Conservation (phyloP, 2,329 filamentous ascomycete species). For the Nigrospora osmanthi region DNA sequence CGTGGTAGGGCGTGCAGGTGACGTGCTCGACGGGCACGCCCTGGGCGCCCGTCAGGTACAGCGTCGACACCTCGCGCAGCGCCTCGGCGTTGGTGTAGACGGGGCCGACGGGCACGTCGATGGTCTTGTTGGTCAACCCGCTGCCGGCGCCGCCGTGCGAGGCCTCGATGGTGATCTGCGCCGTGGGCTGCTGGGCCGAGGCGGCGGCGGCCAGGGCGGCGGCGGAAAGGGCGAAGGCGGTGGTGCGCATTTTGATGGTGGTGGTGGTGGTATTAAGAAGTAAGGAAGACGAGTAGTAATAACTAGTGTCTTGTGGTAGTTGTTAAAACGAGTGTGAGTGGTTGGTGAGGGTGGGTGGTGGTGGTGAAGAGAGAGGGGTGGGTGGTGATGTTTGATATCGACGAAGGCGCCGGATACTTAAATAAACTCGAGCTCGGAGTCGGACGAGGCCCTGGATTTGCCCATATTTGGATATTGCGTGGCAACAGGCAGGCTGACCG, state of each 20-base stretch:
- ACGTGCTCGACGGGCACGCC: slow-evolving; percentile 3
- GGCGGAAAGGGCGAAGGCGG: slow-evolving; percentile 8
- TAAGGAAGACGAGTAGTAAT: too few relatives aligned
- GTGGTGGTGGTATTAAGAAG: too few relatives aligned
- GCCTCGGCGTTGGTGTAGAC: slow-evolving; percentile 4
- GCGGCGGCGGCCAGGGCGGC: slow-evolving; percentile 2
- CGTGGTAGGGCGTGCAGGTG: slow-evolving; percentile 12
- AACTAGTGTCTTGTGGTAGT: too few relatives aligned
- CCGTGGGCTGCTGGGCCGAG: not conserved
- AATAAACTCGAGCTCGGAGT: too few relatives aligned
- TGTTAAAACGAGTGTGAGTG: too few relatives aligned
- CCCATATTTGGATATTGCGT: too few relatives aligned
- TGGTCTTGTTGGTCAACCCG: not conserved
- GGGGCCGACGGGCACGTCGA: slow-evolving; percentile 6
- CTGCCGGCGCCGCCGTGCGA: slow-evolving; percentile 8
- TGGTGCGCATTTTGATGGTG: slow-evolving; percentile 10
- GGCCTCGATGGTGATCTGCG: slow-evolving; percentile 9
- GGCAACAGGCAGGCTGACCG: too few relatives aligned
- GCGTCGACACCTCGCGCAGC: slow-evolving; percentile 11
- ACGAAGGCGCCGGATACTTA: too few relatives aligned
- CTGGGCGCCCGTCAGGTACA: slow-evolving; percentile 10
- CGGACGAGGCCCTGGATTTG: too few relatives aligned
- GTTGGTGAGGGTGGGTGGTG: too few relatives aligned
- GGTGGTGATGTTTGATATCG: too few relatives aligned
- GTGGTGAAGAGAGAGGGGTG: too few relatives aligned